Conservation (phyloP, 768 basidiomycete species). For the Tephrocybe sp. region DNA sequence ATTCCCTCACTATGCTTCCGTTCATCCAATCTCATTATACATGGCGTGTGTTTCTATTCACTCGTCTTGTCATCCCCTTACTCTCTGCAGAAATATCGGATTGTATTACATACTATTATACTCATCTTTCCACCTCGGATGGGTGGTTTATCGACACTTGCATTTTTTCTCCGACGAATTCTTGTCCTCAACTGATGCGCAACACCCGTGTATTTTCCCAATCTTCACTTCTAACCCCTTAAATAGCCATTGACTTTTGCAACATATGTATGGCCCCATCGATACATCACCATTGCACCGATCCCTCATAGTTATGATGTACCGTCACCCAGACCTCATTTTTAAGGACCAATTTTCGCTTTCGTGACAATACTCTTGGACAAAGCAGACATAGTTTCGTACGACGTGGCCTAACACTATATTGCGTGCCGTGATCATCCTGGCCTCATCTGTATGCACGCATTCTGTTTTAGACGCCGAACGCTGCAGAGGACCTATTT, state of each 20-base stretch:
- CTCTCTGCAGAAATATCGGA: conserved; percentile 14
- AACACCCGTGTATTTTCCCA: too few relatives aligned
- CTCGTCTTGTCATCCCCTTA: neutral
- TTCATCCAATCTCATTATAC: conserved; percentile 2
- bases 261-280: too few relatives aligned
- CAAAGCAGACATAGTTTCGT: neutral
- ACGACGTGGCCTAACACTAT: conserved; percentile 4
- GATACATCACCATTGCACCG: too few relatives aligned
- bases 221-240: too few relatives aligned
- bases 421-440: neutral
- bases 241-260: too few relatives aligned
- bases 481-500: too few relatives aligned
- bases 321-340: conserved; percentile 3
- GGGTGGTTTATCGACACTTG: neutral
- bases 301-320: too few relatives aligned
- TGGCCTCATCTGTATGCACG: neutral
- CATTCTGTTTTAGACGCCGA: neutral
- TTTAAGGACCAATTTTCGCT: conserved; percentile 1
- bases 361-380: neutral
- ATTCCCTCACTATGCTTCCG: conserved; percentile 17
- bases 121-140: neutral
- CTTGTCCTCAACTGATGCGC: too few relatives aligned
- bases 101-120: conserved; percentile 18
- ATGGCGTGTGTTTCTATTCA: conserved; percentile 6
- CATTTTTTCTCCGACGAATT: neutral